Base-by-base conservation (phyloP, 345 rosid species). In the Bretschneidera sinensis region DNA sequence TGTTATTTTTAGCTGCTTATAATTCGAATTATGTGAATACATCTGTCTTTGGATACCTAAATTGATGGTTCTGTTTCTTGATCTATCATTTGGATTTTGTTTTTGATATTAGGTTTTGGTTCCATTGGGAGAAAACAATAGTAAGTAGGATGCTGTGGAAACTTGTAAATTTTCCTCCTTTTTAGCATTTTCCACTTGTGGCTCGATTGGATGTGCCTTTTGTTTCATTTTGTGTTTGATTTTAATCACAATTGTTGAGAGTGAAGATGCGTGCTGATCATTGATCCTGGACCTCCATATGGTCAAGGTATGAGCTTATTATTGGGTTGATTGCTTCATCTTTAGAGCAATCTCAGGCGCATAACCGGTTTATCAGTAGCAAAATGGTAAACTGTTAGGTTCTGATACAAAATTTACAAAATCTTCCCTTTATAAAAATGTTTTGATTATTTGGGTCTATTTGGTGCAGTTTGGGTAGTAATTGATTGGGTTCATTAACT, bases 381-480 rank as follows among this genome's bases (percentile, higher is more conserved):
- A n/a, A n/a, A n/a, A n/a, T n/a, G n/a, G n/a, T n/a, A n/a, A n/a
- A n/a, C n/a, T n/a, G n/a, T n/a, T n/a, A n/a, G n/a, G n/a, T n/a
- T n/a, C n/a, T n/a, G n/a, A n/a, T n/a, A n/a, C n/a, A n/a, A n/a
- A n/a, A n/a, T n/a, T n/a, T n/a, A n/a, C n/a, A n/a, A n/a, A n/a
- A n/a, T n/a, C n/a, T n/a, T n/a, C n/a, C n/a, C n/a, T n/a, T n/a
- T n/a, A n/a, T n/a, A n/a, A n/a, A n/a, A n/a, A n/a, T n/a, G n/a
- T n/a, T n/a, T n/a, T n/a, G n/a, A n/a, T n/a, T n/a, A 39, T 43
- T 19, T 18, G 31, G 48, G 45, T 33, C 18, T 28, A 0, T 18
- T 55, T 55, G 19, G n/a, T 31, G 58, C 19, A 53, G 16, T 55
- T 55, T 55, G 45, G 51, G 35, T 18, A 21, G 53, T n/a, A n/a